Base-by-base conservation (phyloP, 345 rosid species). In the Linum trigynum region DNA sequence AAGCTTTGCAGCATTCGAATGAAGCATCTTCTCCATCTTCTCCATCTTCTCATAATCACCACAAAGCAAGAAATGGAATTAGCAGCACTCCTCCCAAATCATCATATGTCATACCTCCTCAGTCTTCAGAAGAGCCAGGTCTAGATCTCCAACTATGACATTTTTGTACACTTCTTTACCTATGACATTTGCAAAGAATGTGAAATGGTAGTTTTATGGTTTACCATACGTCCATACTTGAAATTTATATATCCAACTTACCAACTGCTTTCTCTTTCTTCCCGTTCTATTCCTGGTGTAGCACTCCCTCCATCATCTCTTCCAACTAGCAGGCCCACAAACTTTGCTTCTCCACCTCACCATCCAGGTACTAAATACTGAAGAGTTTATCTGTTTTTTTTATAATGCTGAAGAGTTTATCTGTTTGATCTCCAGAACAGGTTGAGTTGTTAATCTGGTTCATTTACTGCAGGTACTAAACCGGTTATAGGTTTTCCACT, bases 281-380 rank as follows among this genome's bases (percentile, higher is more conserved):
- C n/a, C n/a, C n/a, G n/a, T n/a, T n/a, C n/a, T n/a, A n/a, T n/a
- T n/a, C n/a, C n/a, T 82, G 95, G 81, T 71, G 83, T 71, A 38
- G 65, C 50, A 48, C 43, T 61, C 41, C 76, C 83, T 72, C 85
- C 87, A 15, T 66, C 72, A 63, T 64, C 66, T 62, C 62, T 57
- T 70, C 83, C 85, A 53, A 45, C 57, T 61, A 72, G 64, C 63
- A 68, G 67, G 68, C 69, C 7, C 67, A 65, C 67, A 65, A 78
- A 73, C 71, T 36, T 76, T 81, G 79, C 82, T 78, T 67, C 80
- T 77, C 69, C 89, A 65, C 79, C 92, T 17, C 55, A 55, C 56
- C 45, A 71, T 70, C 82, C 74, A 78, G 88, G 91, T 86, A 74
- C 58, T 55, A 40, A 39, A 37, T 65, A 60, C 48, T 39, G 53